Evolutionary conservation across 495 filamentous ascomycete genomes (phyloP).

Genomic region (Penicillium paradoxum): DNA sequence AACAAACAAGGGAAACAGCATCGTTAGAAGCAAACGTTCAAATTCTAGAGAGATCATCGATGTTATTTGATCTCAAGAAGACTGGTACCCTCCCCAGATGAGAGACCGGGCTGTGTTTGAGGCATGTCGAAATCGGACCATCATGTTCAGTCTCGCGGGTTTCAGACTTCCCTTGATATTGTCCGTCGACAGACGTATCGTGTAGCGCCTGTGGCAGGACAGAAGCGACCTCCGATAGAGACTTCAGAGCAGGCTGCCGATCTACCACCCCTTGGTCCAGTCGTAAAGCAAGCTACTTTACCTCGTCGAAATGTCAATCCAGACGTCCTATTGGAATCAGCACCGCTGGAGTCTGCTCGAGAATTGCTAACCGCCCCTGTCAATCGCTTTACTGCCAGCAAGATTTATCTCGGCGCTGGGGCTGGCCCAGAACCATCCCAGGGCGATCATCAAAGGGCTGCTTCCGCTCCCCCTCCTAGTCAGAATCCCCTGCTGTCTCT

Average conservation of each 20-base stretch:
- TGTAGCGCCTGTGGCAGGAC: conserved; percentile 36
- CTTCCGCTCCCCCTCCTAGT: conserved; percentile 46
- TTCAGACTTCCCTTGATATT: conserved; percentile 45
- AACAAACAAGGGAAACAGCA: background rate
- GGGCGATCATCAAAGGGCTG: conserved; percentile 42
- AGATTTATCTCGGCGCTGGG: conserved; percentile 30
- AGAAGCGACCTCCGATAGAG: conserved; percentile 32
- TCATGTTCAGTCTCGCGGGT: conserved; percentile 35
- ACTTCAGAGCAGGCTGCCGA: conserved; percentile 1
- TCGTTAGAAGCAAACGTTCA: background rate
- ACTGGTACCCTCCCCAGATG: background rate
- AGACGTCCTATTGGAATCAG: conserved; percentile 19
- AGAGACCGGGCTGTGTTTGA: background rate
- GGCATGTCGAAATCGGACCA: conserved; percentile 26
- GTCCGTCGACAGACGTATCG: conserved; percentile 36
- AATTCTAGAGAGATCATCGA: background rate
- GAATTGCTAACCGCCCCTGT: conserved; percentile 19
- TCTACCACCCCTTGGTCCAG: background rate
- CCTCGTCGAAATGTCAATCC: conserved; percentile 7
- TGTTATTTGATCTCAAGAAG: background rate
- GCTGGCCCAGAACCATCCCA: conserved; percentile 7
- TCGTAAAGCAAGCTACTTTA: background rate
- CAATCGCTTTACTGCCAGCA: conserved; percentile 36
- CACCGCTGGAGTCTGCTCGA: conserved; percentile 23
- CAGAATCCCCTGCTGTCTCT: conserved; percentile 59